Evolutionary conservation across 2,329 filamentous ascomycete species (phyloP), one percentile per base, ranked within the genome.

Genomic region (Ascochyta rabiei): DNA sequence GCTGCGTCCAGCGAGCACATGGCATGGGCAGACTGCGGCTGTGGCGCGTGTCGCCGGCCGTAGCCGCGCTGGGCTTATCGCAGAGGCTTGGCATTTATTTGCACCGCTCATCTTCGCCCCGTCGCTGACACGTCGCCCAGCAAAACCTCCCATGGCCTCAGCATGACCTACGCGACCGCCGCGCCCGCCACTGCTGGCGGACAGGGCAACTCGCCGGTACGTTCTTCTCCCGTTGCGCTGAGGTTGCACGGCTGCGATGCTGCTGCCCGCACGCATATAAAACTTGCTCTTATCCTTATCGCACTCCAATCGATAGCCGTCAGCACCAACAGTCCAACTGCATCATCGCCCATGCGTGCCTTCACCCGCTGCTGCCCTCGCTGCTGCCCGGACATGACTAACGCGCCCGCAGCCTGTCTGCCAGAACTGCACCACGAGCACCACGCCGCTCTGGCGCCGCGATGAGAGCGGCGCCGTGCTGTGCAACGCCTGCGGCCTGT

Each of bases 401-500:
- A 54, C 52, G 18, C n/a, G 1, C 33, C 10, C 16, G 82, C 89
- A 98, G 92, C 93, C 93, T 62, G 90, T 93, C 64, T 99, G 95
- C 77, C 91, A 96, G 76, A 99, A 99, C 76, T 99, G 95, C 79
- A 86, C 86, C 62, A 99, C 95, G 39, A 96, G 91, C 37, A 98
- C 93, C 47, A 99, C 95, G 40, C 95, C 95, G 37, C 81, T 99
- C 73, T 99, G 95, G 95, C 90, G 95, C 69, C 89, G 95, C 80
- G 95, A 99, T 82, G 95, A 99, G 80, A 86, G 89, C 69, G 95
- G 95, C 64, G 89, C 92, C 0, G 93, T 99, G 33, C 89, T 99
- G 47, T 99, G 95, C 86, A 99, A 99, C 79, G 95, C 95, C 70
- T 99, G 95, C 78, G 95, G 95, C 56, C 84, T 99, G 53, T 99